Evolutionary conservation across 495 filamentous ascomycete species (phyloP).

Genomic region (Lophium mytilinum): DNA sequence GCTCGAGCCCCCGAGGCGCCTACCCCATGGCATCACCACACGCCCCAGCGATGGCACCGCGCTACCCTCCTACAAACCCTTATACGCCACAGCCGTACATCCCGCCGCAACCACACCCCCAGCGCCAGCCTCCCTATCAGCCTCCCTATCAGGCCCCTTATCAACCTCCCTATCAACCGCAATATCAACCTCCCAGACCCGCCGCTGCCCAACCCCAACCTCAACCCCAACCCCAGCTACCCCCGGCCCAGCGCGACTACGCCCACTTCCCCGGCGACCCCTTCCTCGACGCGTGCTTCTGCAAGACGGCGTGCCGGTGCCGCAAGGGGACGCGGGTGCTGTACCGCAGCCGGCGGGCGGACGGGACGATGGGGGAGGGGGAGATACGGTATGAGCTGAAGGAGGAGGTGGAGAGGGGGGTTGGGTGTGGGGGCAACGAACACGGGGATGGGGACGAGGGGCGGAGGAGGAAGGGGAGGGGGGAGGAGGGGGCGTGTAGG

Average conservation of each 20-base stretch:
- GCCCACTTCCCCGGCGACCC: conserved; percentile 1
- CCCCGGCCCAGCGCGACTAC: not conserved
- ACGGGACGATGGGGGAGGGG: conserved; percentile 2
- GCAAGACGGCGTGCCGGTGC: conserved; percentile 9
- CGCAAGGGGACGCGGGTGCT: conserved; percentile 12
- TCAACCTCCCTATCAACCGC: not conserved
- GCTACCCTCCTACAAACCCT: too few relatives aligned
- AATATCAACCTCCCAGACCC: not conserved
- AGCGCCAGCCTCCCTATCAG: not conserved
- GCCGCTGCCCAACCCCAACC: not conserved
- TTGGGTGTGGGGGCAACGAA: conserved; percentile 3
- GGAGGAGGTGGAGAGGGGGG: conserved; percentile 1
- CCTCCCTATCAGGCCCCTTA: not conserved
- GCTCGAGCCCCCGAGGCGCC: too few relatives aligned
- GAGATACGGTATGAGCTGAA: conserved; percentile 10
- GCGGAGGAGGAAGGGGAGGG: not conserved
- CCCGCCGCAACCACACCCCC: too few relatives aligned
- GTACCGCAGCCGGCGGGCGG: not conserved
- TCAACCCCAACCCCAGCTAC: not conserved
- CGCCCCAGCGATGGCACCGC: too few relatives aligned
- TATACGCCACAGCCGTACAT: too few relatives aligned
- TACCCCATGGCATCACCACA: too few relatives aligned
- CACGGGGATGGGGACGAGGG: not conserved
- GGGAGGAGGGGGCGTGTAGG: not conserved
- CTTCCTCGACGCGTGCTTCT: conserved; percentile 14